Base-by-base conservation (phyloP, 768 basidiomycete species). In the Pholiota conissans region DNA sequence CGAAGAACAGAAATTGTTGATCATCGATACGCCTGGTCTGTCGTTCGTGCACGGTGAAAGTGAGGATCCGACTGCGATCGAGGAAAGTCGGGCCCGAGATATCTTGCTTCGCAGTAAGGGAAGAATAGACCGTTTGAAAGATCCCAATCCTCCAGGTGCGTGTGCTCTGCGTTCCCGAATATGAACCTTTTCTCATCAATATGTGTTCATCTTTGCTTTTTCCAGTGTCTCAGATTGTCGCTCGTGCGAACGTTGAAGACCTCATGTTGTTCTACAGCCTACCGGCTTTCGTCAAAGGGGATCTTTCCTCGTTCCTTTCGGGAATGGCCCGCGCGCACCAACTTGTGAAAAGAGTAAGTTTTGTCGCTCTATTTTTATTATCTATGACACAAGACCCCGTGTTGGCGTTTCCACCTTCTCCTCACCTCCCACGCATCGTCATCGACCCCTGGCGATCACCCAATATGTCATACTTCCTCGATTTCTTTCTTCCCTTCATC, bases 21-120 rank as follows among this genome's bases (percentile, higher is more conserved):
- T 95, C 55, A 85, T 95, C 64, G 95, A 97, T 70, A 96, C 92
- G 0, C 95, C 95, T 29, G 95, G 95, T n/a, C 73, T 94, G 63
- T 78, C 83, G 50, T 87, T 84, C 2, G 74, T 76, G 18, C 71
- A 75, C 14, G 67, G 75, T 20, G 72, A 68, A 10, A 79, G 78
- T 30, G 75, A 76, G 27, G 64, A 66, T 16, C 49, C 52, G 20
- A 37, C 60, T 11, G 56, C 63, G 14, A 49, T 58, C 20, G 76
- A 76, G 28, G 67, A 67, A n/a, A 61, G 65, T 61, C 79, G 84
- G 32, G 80, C 84, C 4, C 83, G 80, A 18, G 95, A 97, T 66
- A 83, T 94, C 53, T 71, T 96, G n/a, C 68, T 90, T 61, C 81
- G 93, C 48, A 87, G 83, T 67, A 81, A 87, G 61, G 95, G 94